These are phyloP conservation scores for Linnemannia hyalina DNA, from an alignment of 192 early-diverging fungal species.

Conservation along the genomic window DNA sequence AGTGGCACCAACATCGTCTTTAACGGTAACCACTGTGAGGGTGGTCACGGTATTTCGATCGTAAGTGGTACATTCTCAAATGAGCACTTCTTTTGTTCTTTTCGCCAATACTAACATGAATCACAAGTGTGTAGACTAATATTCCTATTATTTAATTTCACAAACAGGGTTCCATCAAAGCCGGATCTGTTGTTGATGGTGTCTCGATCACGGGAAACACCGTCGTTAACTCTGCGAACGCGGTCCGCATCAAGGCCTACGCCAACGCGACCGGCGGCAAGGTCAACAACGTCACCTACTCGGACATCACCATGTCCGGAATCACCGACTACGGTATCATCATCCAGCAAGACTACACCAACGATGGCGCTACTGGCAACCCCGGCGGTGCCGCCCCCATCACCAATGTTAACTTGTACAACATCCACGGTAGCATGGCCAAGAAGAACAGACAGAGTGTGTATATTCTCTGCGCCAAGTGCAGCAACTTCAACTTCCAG, in stretches of 20 bases:
- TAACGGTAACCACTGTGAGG: slow-evolving; percentile 54
- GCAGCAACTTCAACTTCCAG: slow-evolving; percentile 54
- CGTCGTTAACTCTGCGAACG: slow-evolving; percentile 52
- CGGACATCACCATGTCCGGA: slow-evolving; percentile 50
- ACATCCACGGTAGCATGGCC: slow-evolving; percentile 54
- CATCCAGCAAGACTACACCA: slow-evolving; percentile 64
- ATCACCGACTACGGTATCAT: slow-evolving; percentile 56
- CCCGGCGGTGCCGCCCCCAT: slow-evolving; percentile 56
- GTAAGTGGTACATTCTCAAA: slow-evolving; percentile 28
- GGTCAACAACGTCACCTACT: slow-evolving; percentile 62
- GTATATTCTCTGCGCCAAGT: slow-evolving; percentile 54
- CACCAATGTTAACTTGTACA: slow-evolving; percentile 53
- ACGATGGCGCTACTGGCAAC: slow-evolving; percentile 51
- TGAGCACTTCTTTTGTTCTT: background rate
- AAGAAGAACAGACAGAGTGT: slow-evolving; percentile 22
- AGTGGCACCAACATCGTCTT: slow-evolving; percentile 60
- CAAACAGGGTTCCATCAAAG: slow-evolving; percentile 53
- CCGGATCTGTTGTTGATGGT: slow-evolving; percentile 49
- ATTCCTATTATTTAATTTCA: background rate
- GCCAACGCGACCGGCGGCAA: slow-evolving; percentile 54
- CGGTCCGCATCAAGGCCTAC: slow-evolving; percentile 66
- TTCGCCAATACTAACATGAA: background rate
- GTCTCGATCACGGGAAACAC: slow-evolving; percentile 49
- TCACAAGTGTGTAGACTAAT: background rate
- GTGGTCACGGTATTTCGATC: slow-evolving; percentile 49